Conservation (phyloP, 2,329 filamentous ascomycete species). For the Eurotiales sp. region DNA sequence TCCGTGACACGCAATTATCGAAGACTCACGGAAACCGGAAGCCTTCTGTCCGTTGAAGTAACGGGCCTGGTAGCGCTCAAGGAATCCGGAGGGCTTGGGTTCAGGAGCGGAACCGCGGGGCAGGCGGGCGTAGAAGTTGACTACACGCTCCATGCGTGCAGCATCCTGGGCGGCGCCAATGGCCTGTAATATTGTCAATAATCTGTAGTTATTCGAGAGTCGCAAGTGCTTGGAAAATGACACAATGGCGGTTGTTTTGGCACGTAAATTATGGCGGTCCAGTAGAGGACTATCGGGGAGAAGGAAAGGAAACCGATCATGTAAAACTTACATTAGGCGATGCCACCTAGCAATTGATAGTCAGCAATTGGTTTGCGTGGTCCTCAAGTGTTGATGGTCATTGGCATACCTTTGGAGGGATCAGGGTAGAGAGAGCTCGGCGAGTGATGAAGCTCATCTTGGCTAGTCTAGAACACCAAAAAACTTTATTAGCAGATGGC, state of each 20-base stretch:
- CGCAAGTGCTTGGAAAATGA: neutral
- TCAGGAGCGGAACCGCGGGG: conserved; percentile 87
- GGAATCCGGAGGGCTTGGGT: conserved; percentile 72
- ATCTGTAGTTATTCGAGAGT: conserved; percentile 4
- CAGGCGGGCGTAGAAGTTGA: conserved; percentile 98
- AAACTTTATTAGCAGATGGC: neutral
- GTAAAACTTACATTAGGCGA: conserved; percentile 37
- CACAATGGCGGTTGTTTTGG: neutral
- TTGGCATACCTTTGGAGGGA: conserved; percentile 85
- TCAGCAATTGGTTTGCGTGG: conserved; percentile 35
- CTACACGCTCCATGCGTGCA: conserved; percentile 94
- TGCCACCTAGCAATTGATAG: conserved; percentile 28
- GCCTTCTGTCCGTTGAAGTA: conserved; percentile 91
- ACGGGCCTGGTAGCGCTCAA: conserved; percentile 77
- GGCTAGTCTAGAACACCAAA: conserved; percentile 33
- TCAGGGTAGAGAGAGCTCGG: conserved; percentile 94
- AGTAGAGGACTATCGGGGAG: neutral
- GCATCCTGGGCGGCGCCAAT: conserved; percentile 95
- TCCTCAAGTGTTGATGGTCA: neutral
- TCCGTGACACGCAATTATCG: neutral
- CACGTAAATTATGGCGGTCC: neutral
- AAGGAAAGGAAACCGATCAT: conserved; percentile 1
- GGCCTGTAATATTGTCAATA: conserved; percentile 59
- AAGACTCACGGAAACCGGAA: conserved; percentile 75
- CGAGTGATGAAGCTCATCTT: conserved; percentile 91